phyloP scores from a whole-genome alignment of 2,329 filamentous ascomycete species.

The Talaromyces sp. region DNA sequence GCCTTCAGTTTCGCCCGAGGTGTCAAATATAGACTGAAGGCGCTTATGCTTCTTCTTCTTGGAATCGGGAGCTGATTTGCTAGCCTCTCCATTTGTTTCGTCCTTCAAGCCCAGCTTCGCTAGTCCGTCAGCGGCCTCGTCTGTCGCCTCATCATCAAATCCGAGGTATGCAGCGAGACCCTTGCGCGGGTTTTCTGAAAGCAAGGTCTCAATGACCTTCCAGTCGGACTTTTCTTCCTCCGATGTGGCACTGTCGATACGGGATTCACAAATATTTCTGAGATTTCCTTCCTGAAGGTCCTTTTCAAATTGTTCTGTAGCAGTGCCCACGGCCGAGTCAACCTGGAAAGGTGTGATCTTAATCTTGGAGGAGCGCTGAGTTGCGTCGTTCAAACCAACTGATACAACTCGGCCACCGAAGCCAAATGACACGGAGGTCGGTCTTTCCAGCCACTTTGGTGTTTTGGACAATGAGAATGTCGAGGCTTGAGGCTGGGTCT shows the following conservation, averaged over 20 bases:
- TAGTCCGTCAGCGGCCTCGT: constrained; percentile 40
- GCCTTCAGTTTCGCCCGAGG: constrained; percentile 65
- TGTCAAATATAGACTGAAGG: constrained; percentile 75
- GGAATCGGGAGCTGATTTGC: constrained; percentile 44
- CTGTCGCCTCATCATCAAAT: constrained; percentile 61
- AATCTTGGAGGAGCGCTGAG: constrained; percentile 68
- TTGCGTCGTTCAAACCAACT: constrained; percentile 53
- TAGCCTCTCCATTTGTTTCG: constrained; percentile 39
- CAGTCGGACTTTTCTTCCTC: constrained; percentile 95
- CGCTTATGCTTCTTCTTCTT: constrained; percentile 54
- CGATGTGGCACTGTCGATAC: constrained; percentile 66
- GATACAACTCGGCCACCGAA: constrained; percentile 94
- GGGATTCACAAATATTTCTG: constrained; percentile 69
- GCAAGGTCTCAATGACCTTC: constrained; percentile 86
- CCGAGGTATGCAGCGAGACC: constrained; percentile 85
- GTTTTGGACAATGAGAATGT: constrained; percentile 82
- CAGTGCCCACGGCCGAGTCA: constrained; percentile 75
- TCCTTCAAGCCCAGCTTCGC: constrained; percentile 37
- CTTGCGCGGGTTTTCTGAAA: constrained; percentile 76
- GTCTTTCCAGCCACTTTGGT: constrained; percentile 84
- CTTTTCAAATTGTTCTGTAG: constrained; percentile 81
- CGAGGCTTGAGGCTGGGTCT: constrained; percentile 82
- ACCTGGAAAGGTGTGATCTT: constrained; percentile 82
- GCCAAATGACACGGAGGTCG: constrained; percentile 81
- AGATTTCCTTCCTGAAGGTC: constrained; percentile 74